Conservation (phyloP, 768 basidiomycete species). For the Boletus barrowsii region DNA sequence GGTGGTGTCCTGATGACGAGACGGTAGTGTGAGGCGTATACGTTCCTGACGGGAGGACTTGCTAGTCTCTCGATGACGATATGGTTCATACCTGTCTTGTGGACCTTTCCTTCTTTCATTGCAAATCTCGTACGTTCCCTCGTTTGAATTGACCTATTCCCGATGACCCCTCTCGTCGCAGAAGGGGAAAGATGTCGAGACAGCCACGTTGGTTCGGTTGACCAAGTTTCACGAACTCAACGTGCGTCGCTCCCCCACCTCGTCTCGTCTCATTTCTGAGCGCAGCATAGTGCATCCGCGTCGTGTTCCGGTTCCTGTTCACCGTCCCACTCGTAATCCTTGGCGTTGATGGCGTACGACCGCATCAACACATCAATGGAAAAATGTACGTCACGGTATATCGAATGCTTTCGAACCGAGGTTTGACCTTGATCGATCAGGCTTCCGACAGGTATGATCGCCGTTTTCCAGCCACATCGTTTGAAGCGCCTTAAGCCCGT, state of each 20-base stretch:
- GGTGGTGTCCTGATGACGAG: constrained; percentile 7
- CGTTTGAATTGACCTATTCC: background rate
- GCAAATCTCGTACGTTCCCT: constrained; percentile 49
- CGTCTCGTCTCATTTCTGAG: background rate
- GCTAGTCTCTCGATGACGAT: constrained; percentile 69
- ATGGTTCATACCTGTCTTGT: constrained; percentile 72
- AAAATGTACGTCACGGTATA: constrained; percentile 38
- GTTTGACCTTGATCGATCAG: constrained; percentile 12
- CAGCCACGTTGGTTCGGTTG: constrained; percentile 59
- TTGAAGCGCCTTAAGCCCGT: background rate
- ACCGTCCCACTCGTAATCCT: constrained; percentile 61
- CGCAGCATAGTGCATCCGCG: constrained; percentile 54
- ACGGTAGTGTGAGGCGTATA: constrained; percentile 63
- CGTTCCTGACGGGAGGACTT: constrained; percentile 65
- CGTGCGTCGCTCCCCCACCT: constrained; percentile 40
- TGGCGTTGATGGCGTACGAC: constrained; percentile 63
- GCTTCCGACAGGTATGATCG: constrained; percentile 23
- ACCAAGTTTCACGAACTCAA: constrained; percentile 83
- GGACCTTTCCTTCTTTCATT: constrained; percentile 67
- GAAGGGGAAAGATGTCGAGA: constrained; percentile 63
- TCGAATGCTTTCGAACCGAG: background rate
- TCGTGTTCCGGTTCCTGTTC: constrained; percentile 74
- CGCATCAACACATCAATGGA: constrained; percentile 63
- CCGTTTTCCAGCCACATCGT: too few relatives aligned
- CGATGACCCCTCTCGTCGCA: constrained; percentile 20